Percentiles rank a stretch among this genome's conserved stretches.
Conservation (phyloP, 129 eudicot genomes). For the Kitagawia praeruptora region DNA sequence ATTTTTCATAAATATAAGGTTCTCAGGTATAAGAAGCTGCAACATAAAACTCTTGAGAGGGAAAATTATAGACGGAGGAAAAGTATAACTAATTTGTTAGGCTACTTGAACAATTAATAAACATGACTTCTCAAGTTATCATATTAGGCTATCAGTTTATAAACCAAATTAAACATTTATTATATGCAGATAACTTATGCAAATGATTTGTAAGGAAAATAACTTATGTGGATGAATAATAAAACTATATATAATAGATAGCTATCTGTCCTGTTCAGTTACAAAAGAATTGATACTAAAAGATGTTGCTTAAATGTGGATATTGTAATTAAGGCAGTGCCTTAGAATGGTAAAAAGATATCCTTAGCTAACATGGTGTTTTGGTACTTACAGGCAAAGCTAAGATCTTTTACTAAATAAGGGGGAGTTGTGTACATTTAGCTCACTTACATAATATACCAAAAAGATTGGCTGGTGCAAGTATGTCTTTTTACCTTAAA, state of each 20-base stretch:
- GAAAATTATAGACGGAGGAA: not conserved
- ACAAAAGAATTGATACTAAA: not conserved
- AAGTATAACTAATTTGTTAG: not conserved
- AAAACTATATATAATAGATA: not conserved
- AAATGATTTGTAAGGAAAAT: not conserved
- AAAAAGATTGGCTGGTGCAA: not conserved
- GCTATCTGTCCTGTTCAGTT: constrained; percentile 8
- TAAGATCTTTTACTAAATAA: constrained; percentile 3
- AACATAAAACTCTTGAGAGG: not conserved
- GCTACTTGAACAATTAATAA: not conserved
- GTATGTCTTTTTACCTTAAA: not conserved
- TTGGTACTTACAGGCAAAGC: constrained; percentile 4
- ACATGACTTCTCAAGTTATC: not conserved
- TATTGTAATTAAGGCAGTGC: constrained; percentile 3
- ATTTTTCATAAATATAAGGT: not conserved
- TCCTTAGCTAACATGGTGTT: not conserved
- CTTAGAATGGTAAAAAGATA: constrained; percentile 7
- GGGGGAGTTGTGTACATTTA: constrained; percentile 2
- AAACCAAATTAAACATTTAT: not conserved
- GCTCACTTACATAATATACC: not conserved
- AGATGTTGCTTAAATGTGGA: not conserved
- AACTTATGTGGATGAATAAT: not conserved
- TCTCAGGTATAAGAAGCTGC: not conserved
- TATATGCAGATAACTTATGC: not conserved
- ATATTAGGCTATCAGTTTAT: constrained; percentile 1